Evolutionary conservation across 1,139 yeast genomes (phyloP), one percentile per base, ranked within the genome.

Genomic region (Magnusiomyces ingens): DNA sequence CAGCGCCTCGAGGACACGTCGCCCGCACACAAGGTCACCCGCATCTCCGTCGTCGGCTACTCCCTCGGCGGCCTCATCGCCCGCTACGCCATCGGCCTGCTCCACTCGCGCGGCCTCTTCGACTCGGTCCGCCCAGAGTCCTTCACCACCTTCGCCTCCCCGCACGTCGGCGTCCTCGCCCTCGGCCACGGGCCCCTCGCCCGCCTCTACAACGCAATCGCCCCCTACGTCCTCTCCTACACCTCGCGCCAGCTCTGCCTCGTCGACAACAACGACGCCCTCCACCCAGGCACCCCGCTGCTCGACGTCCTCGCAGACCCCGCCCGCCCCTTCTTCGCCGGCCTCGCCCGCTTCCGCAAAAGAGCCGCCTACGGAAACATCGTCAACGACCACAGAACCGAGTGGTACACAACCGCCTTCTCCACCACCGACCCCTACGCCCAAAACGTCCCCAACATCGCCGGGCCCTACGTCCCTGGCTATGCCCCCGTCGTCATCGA

Each of bases 41-140:
- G 63, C 50, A 48, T 61, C 17, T 60, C 95, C 0, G 72, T 88
- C 13, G 75, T 84, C 15, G 96, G 96, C 1, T 89, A 87, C 67
- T 86, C 95, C 0, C 70, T 89, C 50, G 96, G 96, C 10, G 96
- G 96, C 0, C 71, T 89, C 52, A 82, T 87, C 52, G 75, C 87
- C 1, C 72, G 96, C 37, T 88, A 84, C 66, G 88, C 93, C 5
- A 70, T 86, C 48, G 96, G 96, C 0, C 69, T 85, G 18, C 71
- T 89, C 50, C 72, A 78, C 59, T 73, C 75, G 53, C 75, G 76
- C 50, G 78, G 78, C 1, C 73, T 75, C 57, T 86, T 88, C 63
- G 73, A 78, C 51, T 62, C 44, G 1, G 60, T 72, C 21, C 59
- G 58, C 45, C 74, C 74, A 8, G 63, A 66, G 43, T 59, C 58